Base-by-base conservation (phyloP, 2,329 filamentous ascomycete species). In the Apiospora malaysiana region DNA sequence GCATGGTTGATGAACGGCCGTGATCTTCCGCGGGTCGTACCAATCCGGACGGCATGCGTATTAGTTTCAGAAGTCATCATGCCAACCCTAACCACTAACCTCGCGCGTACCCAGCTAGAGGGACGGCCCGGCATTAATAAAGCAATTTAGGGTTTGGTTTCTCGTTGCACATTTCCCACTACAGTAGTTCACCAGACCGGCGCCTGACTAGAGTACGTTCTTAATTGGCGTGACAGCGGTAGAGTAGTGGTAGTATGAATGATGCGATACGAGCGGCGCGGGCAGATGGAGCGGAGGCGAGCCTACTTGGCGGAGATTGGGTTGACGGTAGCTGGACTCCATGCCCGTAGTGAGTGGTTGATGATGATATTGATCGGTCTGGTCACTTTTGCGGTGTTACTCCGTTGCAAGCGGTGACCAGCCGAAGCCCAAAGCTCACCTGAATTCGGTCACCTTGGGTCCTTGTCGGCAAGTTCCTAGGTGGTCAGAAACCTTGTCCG, bases 331-430 rank as follows among this genome's bases (percentile, higher is more conserved):
- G 32, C 32, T 32, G 32, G 32, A 32, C 32, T 32, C 32, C 32
- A 6, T 32, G 6, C 32, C 32, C 3, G 32, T 32, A 32, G 32
- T 32, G n/a, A n/a, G n/a, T 37, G 51, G 8, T 27, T 16, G 32
- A 37, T 37, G 51, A n/a, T 27, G 32, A 32, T 32, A 32, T 32
- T 32, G 32, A 21, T 59, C 32, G 27, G 18, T 49, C 51, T 32
- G 51, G 32, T 40, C 32, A 40, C 32, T 59, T 21, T 21, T 21
- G 27, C 51, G 51, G 16, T 59, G 32, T 21, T 56, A 56, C 56
- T 63, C 56, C 56, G 56, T 63, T 63, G 14, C 56, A 63, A 59
- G 56, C 56, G 56, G 56, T 63, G 56, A 63, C 56, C 56, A 63
- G 56, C 56, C 56, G 8, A 63, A 12, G 56, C 56, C 56, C 56